Base-by-base conservation (phyloP, 169 alveolate species). In the Babesia caballi region DNA sequence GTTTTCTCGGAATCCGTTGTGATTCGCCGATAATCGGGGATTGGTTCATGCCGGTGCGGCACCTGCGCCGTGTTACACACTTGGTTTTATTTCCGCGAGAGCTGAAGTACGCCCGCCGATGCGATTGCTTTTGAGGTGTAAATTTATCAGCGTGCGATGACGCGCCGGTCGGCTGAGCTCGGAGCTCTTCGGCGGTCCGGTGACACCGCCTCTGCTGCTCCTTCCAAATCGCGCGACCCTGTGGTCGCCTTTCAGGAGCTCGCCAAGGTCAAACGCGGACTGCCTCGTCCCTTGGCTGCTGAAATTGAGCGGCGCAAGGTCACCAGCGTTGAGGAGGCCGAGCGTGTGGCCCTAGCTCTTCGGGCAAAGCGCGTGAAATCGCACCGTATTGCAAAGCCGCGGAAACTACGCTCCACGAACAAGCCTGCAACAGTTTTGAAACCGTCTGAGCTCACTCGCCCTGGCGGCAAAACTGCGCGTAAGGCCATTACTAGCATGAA, bases 181-280 rank as follows among this genome's bases (percentile, higher is more conserved):
- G 61, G 61, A 0, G 0, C 61, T 15, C 41, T 52, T 0, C n/a
- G 25, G 41, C 11, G 21, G 35, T 19, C 44, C 44, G 44, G 44
- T 0, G 44, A 12, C 2, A 17, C 44, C 1, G 7, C 44, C 44
- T 1, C n/a, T 5, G 44, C 44, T 17, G 15, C 44, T 38, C 44
- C 73, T 49, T 19, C 32, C 33, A 15, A 32, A 3, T 2, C 30
- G 28, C 50, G 66, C 9, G 70, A 60, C 60, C 46, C 51, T 49
- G 73, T 63, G 27, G 73, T 61, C 6, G 58, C 60, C 12, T 63
- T 11, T 30, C 73, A 63, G 49, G 73, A 63, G 60, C 73, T 63
- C 11, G 33, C 44, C 0, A 63, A 63, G 49, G 30, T 47, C 7
- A 63, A 63, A 49, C 58, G 73, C 49, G 73, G 73, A 17, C 35